phyloP scores from a whole-genome alignment of 129 eudicot species.

The Escallonia herrerae region DNA sequence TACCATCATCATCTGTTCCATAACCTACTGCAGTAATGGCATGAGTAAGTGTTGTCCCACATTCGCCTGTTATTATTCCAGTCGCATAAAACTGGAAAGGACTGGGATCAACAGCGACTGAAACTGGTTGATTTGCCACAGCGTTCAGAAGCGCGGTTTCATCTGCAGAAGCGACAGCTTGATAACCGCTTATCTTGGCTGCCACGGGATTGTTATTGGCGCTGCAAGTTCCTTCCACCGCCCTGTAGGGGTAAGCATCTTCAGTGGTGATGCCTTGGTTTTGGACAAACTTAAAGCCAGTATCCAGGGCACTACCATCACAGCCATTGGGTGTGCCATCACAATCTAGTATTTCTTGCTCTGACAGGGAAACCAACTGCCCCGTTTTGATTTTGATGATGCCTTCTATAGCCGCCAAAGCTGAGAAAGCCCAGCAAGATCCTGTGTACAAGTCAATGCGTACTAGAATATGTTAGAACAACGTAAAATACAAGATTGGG shows the following conservation, averaged over 20 bases:
- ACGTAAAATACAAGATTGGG: not conserved
- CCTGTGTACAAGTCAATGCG: slow-evolving; percentile 1
- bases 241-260: slow-evolving; percentile 25
- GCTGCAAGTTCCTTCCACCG: slow-evolving; percentile 19
- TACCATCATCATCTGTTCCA: slow-evolving; percentile 8
- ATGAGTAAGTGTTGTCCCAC: slow-evolving; percentile 26
- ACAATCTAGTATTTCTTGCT: slow-evolving; percentile 34
- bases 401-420: slow-evolving; percentile 38
- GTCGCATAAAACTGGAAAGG: slow-evolving; percentile 23
- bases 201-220: not conserved
- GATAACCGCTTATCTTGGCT: slow-evolving; percentile 21
- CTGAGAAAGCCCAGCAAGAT: slow-evolving; percentile 42
- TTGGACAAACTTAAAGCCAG: slow-evolving; percentile 22
- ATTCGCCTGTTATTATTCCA: slow-evolving; percentile 24
- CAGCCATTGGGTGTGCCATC: slow-evolving; percentile 33
- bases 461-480: not conserved
- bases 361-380: slow-evolving; percentile 30
- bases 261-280: slow-evolving; percentile 29
- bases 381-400: slow-evolving; percentile 25
- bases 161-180: slow-evolving; percentile 17
- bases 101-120: slow-evolving; percentile 22
- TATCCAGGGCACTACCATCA: slow-evolving; percentile 27
- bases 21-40: slow-evolving; percentile 36
- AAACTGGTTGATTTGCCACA: slow-evolving; percentile 28
- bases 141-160: slow-evolving; percentile 23